Evolutionary conservation across 2,329 filamentous ascomycete species (phyloP), one percentile per base, ranked within the genome.

Genomic region (Botrytis galanthina): DNA sequence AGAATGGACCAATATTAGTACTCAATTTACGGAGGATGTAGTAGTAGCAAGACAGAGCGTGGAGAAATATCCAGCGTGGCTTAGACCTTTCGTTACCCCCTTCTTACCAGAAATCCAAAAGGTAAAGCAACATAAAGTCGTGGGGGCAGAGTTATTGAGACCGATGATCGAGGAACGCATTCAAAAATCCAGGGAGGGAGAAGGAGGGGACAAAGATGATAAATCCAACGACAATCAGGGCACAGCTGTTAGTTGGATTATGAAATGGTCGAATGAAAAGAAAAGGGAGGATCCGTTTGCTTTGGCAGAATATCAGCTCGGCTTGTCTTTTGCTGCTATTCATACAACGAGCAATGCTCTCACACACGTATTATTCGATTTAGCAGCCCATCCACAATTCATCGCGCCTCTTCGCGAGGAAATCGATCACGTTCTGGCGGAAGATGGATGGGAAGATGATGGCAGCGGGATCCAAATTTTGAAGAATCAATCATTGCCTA

Each of bases 321-420:
- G 0, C 12, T 48, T 73, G 32, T n/a, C 72, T 22, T 72, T 74
- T 22, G 86, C 86, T 0, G 84, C 86, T 3, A 87, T 88, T 42
- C 85, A 87, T 74, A 87, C 86, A 0, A 88, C 86, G 0, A 83
- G 84, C 0, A 78, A 84, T 61, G 82, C 84, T 0, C 76, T 83
- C 0, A 86, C 85, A 3, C 80, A 88, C 82, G 73, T 85, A 76
- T 83, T 90, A 68, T 88, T 86, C 77, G 85, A 87, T 73, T 78
- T 91, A 5, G 85, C 84, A 0, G 82, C 85, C 4, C 76, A 82
- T 18, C 87, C 87, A 0, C 85, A 89, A 42, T 83, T 86, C 48
- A 74, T 78, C 18, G 66, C 75, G 48, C 75, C 74, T 26, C 73
- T 80, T 1, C 75, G 77, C 1, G 74, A 80, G 10, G 79, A 80